Evolutionary conservation across 208 protist genomes (phyloP), one percentile per base, ranked within the genome.

Genomic region (Crithidia mellificae): DNA sequence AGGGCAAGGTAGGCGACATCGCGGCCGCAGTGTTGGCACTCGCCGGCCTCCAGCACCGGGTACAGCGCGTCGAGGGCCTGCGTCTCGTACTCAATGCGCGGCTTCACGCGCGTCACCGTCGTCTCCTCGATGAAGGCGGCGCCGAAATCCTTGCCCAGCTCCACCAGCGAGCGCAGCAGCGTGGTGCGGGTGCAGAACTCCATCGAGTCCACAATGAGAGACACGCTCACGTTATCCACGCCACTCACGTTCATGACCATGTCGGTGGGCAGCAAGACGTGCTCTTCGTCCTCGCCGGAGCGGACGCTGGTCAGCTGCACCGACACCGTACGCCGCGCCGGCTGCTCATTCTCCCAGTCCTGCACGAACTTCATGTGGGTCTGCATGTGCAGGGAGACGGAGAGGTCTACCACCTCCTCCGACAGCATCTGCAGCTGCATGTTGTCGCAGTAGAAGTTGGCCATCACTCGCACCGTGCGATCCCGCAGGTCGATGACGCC

Each of bases 121-220:
- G 70, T 63, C 43, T 91, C 83, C 58, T 87, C 82, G 29, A 78
- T 62, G 62, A 91, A 87, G 25, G 79, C 83, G 1, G 78, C 78
- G 32, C 77, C 77, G 51, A 92, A 85, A 63, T 93, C 84, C 63
- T 85, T 93, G 41, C 59, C 59, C 14, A 92, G 67, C 58, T 95
- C 85, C 24, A 89, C 64, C 22, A 90, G 57, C 39, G 81, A 88
- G 36, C 84, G 85, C 53, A 92, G 57, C 41, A 95, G 68, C 29
- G 77, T 74, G 22, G 83, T 74, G 38, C 83, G 84, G 19, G 82
- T 65, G 71, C 82, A 89, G 53, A 90, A 68, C 63, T 89, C 84
- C 34, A 91, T 44, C 9, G 85, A 72, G 50, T 79, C 81, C 15
- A 93, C 17, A 8, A 80, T 56, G 43, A 78, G 50, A 34, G 80